Evolutionary conservation across 2,329 filamentous ascomycete genomes (phyloP), one percentile per base, ranked within the genome.

Genomic region (Aspergillus sp.): DNA sequence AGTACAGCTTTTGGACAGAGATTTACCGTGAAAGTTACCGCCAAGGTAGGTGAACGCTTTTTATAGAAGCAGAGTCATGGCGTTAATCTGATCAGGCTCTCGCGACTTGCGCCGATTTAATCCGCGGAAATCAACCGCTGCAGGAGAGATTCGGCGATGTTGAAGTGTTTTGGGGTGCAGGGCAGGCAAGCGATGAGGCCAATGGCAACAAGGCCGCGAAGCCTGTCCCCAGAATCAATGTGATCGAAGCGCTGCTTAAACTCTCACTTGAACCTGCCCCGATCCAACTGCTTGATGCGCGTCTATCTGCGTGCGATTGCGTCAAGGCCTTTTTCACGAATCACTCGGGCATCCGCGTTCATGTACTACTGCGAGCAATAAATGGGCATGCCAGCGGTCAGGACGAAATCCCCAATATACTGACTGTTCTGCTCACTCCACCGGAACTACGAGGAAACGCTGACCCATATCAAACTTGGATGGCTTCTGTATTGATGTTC

Each of bases 61-160:
- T 75, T 64, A 20, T 55, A 54, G 50, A 44, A 50, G 3, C 3
- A 18, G 24, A 15, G 12, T 8, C 4, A 15, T 24, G 24, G 20
- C 17, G 36, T 59, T 68, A 49, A 70, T 54, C 42, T 24, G 18
- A 51, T 9, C 71, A 91, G 85, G 93, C 95, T 61, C 78, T 99
- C 51, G 83, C 85, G 63, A 90, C 91, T 32, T 96, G 91, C 69
- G 92, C 91, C 54, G 92, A 96, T 74, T 83, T 96, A 66, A 96
- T 99, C 66, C 85, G 89, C 62, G 89, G 86, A 42, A 96, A 96
- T 70, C 73, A 87, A 22, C 80, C 80, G 5, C 80, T 98, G 8
- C 95, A 99, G 73, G 92, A 97, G 75, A 85, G 83, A 48, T 98
- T 99, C 71, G 93, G 92, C 4, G 89, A 95, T 67, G 82, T 96